Evolutionary conservation across 1,139 yeast species (phyloP).

Genomic region (Saccharomyces hybrid): DNA sequence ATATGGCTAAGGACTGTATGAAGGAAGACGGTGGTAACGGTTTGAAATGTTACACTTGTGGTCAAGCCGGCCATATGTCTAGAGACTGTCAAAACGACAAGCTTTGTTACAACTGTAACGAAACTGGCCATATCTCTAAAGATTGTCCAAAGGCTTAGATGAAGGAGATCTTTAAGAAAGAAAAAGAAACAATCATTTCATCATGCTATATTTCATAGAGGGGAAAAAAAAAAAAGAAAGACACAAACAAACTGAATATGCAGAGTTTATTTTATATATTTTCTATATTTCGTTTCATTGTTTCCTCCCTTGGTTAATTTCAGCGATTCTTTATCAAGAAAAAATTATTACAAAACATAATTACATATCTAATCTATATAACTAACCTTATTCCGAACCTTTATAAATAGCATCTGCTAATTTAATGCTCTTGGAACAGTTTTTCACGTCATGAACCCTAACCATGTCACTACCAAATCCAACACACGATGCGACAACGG

Average conservation of each 20-base stretch:
- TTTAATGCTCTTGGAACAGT: conserved; percentile 52
- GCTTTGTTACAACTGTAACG: conserved; percentile 85
- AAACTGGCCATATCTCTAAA: conserved; percentile 84
- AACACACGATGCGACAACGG: conserved; percentile 66
- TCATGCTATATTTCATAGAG: conserved; percentile 1
- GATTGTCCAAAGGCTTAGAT: conserved; percentile 44
- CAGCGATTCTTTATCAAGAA: not conserved
- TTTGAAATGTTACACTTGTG: conserved; percentile 81
- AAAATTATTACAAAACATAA: not conserved
- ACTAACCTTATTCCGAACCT: conserved; percentile 13
- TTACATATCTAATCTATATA: not conserved
- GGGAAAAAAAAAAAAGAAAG: not conserved
- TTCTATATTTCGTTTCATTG: not conserved
- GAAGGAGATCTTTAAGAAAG: not conserved
- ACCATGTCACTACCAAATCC: conserved; percentile 73
- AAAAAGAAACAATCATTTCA: not conserved
- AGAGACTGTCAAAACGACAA: conserved; percentile 64
- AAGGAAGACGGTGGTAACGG: conserved; percentile 43
- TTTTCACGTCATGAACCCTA: conserved; percentile 78
- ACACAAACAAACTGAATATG: not conserved
- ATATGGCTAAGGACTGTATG: conserved; percentile 85
- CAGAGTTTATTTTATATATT: not conserved
- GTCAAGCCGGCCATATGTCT: conserved; percentile 81
- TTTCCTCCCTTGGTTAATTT: not conserved
- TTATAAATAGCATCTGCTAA: conserved; percentile 67